Base-by-base conservation (phyloP, 345 rosid species). In the Brassica incana region DNA sequence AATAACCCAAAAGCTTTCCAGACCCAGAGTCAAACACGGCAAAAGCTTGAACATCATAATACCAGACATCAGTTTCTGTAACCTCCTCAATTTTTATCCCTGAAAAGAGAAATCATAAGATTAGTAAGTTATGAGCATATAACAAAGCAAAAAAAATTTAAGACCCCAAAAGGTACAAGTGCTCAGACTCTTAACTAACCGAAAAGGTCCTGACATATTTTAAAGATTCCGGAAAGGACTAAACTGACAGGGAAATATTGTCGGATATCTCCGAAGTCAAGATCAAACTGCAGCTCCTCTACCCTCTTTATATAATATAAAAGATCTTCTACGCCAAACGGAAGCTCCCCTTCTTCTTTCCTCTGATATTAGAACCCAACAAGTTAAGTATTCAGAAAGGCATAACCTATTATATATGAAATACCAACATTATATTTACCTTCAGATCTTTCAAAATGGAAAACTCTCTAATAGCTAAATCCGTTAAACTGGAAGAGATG, bases 161-260 rank as follows among this genome's bases (percentile, higher is more conserved):
- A 65, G 40, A 80, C 52, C 38, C 60, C 48, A 15, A 65, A 70
- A 38, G 35, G 14, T 69, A 14, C 6, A 73, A 59, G 6, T 32
- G 63, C 56, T 38, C 50, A 65, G 6, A 35, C 75, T 2, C 20
- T 36, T 36, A 23, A 72, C 77, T 85, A 88, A 95, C 98, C 97
- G 77, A 95, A 93, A 80, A 92, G 91, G 83, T 95, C 99, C 78
- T 95, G 98, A 50, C 85, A 83, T 83, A 91, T 85, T 88, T 92
- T 95, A 78, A 92, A 90, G 81, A 95, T 85, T 75, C 99, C 98
- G 69, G 98, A 82, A 20, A 91, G 83, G 87, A 92, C 98, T 87
- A 95, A 87, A 79, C 82, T 86, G 75, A 90, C 88, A 70, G 95
- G 98, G 83, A 95, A 92, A 85, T 88, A 87, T 74, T 89, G 90